phyloP scores from a whole-genome alignment of 2,329 filamentous ascomycete genomes.

The Huntiella bhutanensis region DNA sequence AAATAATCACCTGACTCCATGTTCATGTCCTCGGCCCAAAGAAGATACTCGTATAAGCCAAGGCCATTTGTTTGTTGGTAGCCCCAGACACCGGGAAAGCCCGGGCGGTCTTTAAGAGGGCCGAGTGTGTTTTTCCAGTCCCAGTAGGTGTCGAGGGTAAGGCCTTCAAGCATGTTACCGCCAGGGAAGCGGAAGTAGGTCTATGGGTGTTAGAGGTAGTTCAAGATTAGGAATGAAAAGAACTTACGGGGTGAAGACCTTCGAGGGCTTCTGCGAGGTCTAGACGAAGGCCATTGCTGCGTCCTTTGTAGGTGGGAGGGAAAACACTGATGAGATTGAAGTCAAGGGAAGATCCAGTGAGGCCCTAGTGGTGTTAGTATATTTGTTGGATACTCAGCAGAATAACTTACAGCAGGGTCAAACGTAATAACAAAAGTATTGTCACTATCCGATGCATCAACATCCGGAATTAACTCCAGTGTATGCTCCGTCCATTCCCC shows the following conservation, averaged over 20 bases:
- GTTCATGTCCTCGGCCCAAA: conserved; percentile 40
- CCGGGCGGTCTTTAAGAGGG: conserved; percentile 33
- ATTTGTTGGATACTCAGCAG: not conserved
- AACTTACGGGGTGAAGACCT: conserved; percentile 28
- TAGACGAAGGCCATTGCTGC: conserved; percentile 36
- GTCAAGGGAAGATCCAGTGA: conserved; percentile 25
- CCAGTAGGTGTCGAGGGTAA: conserved; percentile 25
- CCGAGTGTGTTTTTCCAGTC: conserved; percentile 36
- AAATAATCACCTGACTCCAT: conserved; percentile 27
- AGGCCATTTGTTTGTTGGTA: conserved; percentile 45
- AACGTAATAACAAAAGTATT: conserved; percentile 38
- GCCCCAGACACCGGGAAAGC: conserved; percentile 36
- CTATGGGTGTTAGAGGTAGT: conserved; percentile 12
- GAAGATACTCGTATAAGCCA: conserved; percentile 42
- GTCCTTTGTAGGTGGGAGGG: conserved; percentile 38
- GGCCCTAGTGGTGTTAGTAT: conserved; percentile 15
- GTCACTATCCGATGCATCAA: conserved; percentile 32
- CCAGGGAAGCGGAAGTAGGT: conserved; percentile 47
- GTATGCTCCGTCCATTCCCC: conserved; percentile 33
- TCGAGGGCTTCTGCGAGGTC: conserved; percentile 36
- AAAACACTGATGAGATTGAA: conserved; percentile 42
- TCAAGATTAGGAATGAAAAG: no score
- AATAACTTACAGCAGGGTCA: conserved; percentile 20
- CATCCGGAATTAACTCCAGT: conserved; percentile 24
- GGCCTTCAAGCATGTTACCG: conserved; percentile 40